Percentiles rank a stretch among this genome's conserved stretches.
These are phyloP conservation scores for Massariosphaeria phaeospora DNA, from an alignment of 495 filamentous ascomycete species.

Conservation along the genomic window DNA sequence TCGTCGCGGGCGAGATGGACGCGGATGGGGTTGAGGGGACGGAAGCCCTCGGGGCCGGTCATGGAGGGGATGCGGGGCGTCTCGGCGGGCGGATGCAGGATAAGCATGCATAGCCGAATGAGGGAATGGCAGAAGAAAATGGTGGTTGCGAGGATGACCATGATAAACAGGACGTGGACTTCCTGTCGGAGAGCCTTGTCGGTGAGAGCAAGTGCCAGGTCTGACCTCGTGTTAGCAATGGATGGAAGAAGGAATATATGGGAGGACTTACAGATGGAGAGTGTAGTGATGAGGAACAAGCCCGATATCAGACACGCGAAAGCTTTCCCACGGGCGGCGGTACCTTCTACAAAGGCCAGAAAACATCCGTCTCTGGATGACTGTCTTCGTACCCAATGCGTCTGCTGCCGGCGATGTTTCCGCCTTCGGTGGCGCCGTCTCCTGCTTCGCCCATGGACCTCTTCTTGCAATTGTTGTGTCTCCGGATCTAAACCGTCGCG, in stretches of 20 bases:
- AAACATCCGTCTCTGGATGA: constrained; percentile 9
- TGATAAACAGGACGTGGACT: constrained; percentile 69
- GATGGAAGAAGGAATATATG: neutral
- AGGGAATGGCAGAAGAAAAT: constrained; percentile 77
- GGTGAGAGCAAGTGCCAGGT: constrained; percentile 63
- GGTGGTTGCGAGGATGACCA: constrained; percentile 65
- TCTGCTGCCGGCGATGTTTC: constrained; percentile 2
- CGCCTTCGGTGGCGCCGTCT: neutral
- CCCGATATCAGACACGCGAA: constrained; percentile 30
- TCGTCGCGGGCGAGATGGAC: constrained; percentile 40
- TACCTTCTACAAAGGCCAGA: constrained; percentile 13
- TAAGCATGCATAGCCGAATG: constrained; percentile 64
- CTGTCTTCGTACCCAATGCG: constrained; percentile 23
- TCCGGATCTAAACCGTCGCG: constrained; percentile 26
- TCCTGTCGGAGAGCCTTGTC: constrained; percentile 51
- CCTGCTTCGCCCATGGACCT: constrained; percentile 2
- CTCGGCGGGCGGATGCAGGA: constrained; percentile 30
- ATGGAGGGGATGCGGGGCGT: constrained; percentile 27
- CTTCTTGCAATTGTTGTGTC: constrained; percentile 23
- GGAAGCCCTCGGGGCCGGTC: constrained; percentile 36
- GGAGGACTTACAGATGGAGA: constrained; percentile 33
- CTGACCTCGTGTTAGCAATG: constrained; percentile 41
- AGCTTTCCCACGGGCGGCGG: constrained; percentile 22
- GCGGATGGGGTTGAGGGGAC: constrained; percentile 38
- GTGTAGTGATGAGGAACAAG: constrained; percentile 29